Evolutionary conservation across 129 eudicot genomes (phyloP).

Genomic region (Centella asiatica): DNA sequence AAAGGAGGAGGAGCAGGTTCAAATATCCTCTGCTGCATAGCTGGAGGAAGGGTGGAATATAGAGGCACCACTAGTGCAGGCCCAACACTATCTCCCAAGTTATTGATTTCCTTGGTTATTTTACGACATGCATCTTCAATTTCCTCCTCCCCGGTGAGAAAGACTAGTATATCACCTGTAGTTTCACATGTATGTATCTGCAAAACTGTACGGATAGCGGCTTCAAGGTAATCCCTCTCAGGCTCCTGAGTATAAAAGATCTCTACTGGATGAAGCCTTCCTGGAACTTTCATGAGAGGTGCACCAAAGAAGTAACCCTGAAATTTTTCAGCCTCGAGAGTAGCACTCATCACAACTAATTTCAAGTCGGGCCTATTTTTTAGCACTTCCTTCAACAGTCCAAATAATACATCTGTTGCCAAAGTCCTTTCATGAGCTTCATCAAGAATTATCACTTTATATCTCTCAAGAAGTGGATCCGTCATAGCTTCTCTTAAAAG

Average conservation of each 20-base stretch:
- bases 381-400: constrained; percentile 87
- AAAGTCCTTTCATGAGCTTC: constrained; percentile 97
- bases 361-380: constrained; percentile 86
- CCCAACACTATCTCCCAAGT: constrained; percentile 78
- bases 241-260: constrained; percentile 95
- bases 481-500: constrained; percentile 99
- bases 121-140: constrained; percentile 93
- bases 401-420: constrained; percentile 94
- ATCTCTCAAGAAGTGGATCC: constrained; percentile 87
- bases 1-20: constrained; percentile 87
- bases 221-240: constrained; percentile 92
- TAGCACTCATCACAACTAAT: constrained; percentile 99
- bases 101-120: constrained; percentile 61
- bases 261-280: constrained; percentile 94
- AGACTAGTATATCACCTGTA: constrained; percentile 91
- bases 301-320: constrained; percentile 90
- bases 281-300: constrained; percentile 99
- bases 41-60: constrained; percentile 93
- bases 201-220: constrained; percentile 80
- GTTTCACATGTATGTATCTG: constrained; percentile 86
- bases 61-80: constrained; percentile 82
- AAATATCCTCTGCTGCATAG: constrained; percentile 96
- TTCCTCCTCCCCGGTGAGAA: constrained; percentile 96
- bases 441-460: constrained; percentile 90
- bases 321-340: constrained; percentile 96